Evolutionary conservation across 75 land plant genomes (phyloP), one percentile per base, ranked within the genome.

Genomic region (Sequoia sempervirens): DNA sequence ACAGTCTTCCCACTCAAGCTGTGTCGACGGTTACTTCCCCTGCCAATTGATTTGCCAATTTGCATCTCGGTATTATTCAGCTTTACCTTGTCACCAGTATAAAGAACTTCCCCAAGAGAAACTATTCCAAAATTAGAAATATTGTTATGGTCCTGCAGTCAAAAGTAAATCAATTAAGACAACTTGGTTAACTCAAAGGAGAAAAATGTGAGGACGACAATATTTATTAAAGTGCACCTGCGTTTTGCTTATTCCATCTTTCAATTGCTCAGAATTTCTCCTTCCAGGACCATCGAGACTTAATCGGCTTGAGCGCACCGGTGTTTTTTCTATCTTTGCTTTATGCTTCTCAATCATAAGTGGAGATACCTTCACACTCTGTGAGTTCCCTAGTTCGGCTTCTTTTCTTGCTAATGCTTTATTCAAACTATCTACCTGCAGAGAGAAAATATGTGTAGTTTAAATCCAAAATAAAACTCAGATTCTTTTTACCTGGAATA

Each of bases 401-500:
- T 92, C 94, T 80, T 88, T 92, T 75, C 75, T 86, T 46, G 85
- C 86, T 80, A 93, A 82, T 17, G 88, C 93, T 84, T 92, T 88
- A 82, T 92, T 93, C 46, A 93, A 91, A 66, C 43, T 73, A 9
- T 88, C 91, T 45, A 92, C 82, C 93, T 93, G 86, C 76, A 85
- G 13, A 11, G 36, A 30, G 37, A 70, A 32, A 70, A 30, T 7
- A 3, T 30, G 73, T 70, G 30, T 70, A 32, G 14, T 30, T 26
- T 6, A 56, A 56, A 56, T 18, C 61, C 61, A 18, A 56, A 56
- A 56, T 20, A 56, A 17, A 56, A 56, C 23, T 18, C 61, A 56
- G 61, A 56, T 61, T 6, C n/a, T 61, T 23, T 53, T 61, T 23
- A 61, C 66, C 66, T 61, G 66, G n/a, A 61, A 54, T 17, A 54